Percentiles rank a stretch among this genome's conserved stretches.
These are phyloP conservation scores for Furcasterigmium furcatum DNA, from an alignment of 2,329 filamentous ascomycete genomes.

Conservation along the genomic window DNA sequence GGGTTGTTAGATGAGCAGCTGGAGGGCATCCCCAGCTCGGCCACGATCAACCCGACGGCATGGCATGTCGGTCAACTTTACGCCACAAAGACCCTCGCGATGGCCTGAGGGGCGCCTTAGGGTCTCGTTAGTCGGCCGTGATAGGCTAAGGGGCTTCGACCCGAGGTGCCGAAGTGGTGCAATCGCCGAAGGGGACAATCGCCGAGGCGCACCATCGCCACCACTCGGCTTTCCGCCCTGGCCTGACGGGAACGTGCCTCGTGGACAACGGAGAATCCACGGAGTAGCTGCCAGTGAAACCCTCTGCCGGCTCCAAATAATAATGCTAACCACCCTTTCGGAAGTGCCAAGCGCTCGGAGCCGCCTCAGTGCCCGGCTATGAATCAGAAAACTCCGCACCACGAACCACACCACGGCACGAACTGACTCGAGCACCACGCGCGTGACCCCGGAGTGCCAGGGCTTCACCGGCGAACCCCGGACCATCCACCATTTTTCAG, in stretches of 20 bases:
- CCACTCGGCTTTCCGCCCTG: neutral
- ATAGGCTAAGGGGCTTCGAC: too few relatives aligned
- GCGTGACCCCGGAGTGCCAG: neutral
- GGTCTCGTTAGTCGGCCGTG: too few relatives aligned
- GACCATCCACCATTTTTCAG: neutral
- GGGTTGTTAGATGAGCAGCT: neutral
- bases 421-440: neutral
- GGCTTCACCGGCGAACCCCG: neutral
- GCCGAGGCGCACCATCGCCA: neutral
- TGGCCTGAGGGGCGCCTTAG: too few relatives aligned
- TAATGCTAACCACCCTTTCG: neutral
- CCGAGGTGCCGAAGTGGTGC: neutral
- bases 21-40: neutral
- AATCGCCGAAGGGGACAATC: neutral
- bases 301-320: neutral
- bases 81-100: too few relatives aligned
- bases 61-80: neutral
- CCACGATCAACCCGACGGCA: neutral
- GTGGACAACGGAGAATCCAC: neutral
- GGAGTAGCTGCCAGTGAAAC: neutral
- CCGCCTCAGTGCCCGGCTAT: neutral
- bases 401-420: neutral
- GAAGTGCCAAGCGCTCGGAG: neutral
- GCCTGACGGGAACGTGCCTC: neutral
- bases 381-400: neutral